Evolutionary conservation across 2,329 filamentous ascomycete genomes (phyloP), one percentile per base, ranked within the genome.

Genomic region (Aspergillus pseudotamarii): DNA sequence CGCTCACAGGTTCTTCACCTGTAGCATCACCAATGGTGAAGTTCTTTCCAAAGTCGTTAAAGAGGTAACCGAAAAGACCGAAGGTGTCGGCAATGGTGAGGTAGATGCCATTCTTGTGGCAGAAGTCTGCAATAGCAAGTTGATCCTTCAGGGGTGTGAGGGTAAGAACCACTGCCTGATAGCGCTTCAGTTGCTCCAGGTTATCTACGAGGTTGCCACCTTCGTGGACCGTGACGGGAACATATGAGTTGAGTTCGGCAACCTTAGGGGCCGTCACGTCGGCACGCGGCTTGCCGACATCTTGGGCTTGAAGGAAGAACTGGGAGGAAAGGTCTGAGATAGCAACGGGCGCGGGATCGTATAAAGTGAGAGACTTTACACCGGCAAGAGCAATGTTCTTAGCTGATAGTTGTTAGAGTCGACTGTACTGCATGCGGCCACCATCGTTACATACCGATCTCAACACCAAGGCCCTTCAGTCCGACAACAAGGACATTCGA

Each of bases 371-470:
- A 75, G 94, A 97, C 86, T 99, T 99, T 81, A 99, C 95, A 78
- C 95, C 95, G 72, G 95, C 95, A 71, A 99, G 89, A 64, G 95
- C 95, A 74, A 99, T 93, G 75, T 99, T 99, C 86, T 99, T 99
- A 75, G 95, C 94, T 84, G 66, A 57, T 32, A 38, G 30, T 34
- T 62, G 63, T 64, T 58, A 63, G 56, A 58, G 21, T 26, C 45
- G 57, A 57, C 26, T 36, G 53, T 51, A 19, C 23, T 32, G n/a
- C 10, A 21, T 21, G 11, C n/a, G 23, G 19, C 43, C 48, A 23
- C 41, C 51, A 38, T 10, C 58, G 50, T 65, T 65, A 72, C 78
- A 67, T 74, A 84, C 82, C 82, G 72, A 99, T 95, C 81, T 99
- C 95, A 61, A 97, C 94, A 83, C 95, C 95, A 46, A 99, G 87